Conservation (phyloP, 352 stramenopile species). For the Globisporangium orthogonon region DNA sequence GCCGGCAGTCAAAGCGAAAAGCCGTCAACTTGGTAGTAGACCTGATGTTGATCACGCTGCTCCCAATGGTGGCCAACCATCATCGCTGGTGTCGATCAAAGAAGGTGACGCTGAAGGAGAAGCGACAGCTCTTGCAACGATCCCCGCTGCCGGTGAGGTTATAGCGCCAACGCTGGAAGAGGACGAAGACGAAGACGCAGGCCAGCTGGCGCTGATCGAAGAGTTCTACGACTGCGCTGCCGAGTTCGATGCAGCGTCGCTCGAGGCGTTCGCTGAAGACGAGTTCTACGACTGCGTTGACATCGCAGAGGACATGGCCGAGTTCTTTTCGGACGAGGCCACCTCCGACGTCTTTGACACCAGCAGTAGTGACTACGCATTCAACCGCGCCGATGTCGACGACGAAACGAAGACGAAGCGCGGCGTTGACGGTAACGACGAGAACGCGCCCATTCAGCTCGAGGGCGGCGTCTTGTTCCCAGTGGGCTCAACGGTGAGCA, state of each 20-base stretch:
- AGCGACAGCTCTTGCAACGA: not conserved
- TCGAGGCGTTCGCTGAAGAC: conserved; percentile 72
- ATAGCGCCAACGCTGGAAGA: not conserved
- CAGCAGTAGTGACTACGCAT: not conserved
- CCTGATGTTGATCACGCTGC: not conserved
- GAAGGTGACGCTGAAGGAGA: not conserved
- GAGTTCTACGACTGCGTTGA: conserved; percentile 84
- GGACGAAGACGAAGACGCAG: not conserved
- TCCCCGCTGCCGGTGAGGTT: not conserved
- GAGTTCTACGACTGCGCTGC: conserved; percentile 80
- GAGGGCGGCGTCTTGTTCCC: conserved; percentile 32
- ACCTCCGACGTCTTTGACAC: conserved; percentile 24
- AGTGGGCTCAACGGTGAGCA: conserved; percentile 45
- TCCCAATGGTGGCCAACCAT: too few species aligned
- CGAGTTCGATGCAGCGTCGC: conserved; percentile 41
- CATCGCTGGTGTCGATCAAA: not conserved
- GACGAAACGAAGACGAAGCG: not conserved
- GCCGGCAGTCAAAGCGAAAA: conserved; percentile 7
- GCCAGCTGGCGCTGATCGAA: conserved; percentile 46
- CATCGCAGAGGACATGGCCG: conserved; percentile 45
- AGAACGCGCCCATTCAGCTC: not conserved
- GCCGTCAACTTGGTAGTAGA: not conserved
- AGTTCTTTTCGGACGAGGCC: conserved; percentile 51
- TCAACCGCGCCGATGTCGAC: conserved; percentile 11
- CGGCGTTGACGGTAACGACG: not conserved